Percentiles rank a stretch among this genome's conserved stretches.
These are phyloP conservation scores for Leucosporidium scottii DNA, from an alignment of 768 basidiomycete genomes.

Conservation along the genomic window DNA sequence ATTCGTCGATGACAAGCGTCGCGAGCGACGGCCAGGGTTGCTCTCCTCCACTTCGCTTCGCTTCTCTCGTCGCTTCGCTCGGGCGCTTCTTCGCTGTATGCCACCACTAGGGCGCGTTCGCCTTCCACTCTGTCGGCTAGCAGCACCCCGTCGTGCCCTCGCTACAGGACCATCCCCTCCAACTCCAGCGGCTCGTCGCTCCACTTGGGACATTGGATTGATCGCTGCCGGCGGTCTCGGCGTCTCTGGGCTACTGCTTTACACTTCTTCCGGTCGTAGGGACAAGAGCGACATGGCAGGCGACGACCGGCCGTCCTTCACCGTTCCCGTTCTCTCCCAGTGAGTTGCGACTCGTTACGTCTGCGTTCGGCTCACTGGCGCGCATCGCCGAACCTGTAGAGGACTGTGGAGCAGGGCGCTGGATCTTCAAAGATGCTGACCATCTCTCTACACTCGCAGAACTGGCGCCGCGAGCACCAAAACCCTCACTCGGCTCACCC, in stretches of 20 bases:
- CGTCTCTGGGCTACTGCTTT: conserved; percentile 17
- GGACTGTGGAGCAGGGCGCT: background rate
- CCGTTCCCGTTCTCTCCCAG: conserved; percentile 29
- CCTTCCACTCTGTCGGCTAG: too few species aligned
- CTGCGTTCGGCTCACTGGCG: background rate
- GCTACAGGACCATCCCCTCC: background rate
- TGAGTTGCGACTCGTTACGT: conserved; percentile 8
- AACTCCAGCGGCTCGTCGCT: background rate
- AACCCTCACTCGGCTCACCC: conserved; percentile 26
- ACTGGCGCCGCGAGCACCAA: conserved; percentile 24
- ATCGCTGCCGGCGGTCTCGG: conserved; percentile 16
- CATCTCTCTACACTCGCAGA: background rate
- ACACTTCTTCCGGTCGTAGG: background rate
- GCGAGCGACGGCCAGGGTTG: too few species aligned
- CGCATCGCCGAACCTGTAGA: background rate
- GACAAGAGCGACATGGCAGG: background rate
- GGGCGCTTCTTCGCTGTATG: too few species aligned
- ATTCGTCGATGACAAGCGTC: too few species aligned
- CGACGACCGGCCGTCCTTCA: conserved; percentile 14
- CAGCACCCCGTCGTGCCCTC: background rate
- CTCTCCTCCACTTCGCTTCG: too few species aligned
- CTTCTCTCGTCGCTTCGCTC: too few species aligned
- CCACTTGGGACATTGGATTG: conserved; percentile 11
- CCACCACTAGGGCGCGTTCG: too few species aligned
- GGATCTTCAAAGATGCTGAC: background rate